These are phyloP conservation scores for Stagonosporopsis chrysanthemi DNA, from an alignment of 2,329 filamentous ascomycete species.

Conservation along the genomic window DNA sequence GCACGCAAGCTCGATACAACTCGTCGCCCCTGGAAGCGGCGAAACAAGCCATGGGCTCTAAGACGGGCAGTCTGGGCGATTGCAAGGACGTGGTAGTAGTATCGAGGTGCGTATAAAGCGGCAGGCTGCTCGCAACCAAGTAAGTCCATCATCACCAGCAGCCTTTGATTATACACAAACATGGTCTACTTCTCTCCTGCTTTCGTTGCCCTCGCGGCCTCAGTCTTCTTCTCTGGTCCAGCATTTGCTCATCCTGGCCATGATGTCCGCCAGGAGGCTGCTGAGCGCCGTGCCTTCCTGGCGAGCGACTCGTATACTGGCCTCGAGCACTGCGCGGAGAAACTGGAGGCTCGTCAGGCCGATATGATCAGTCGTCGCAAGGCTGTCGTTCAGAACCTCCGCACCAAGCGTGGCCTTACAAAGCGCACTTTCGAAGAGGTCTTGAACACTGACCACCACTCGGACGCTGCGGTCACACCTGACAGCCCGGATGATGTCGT, in stretches of 20 bases:
- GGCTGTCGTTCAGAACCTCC: slow-evolving; percentile 47
- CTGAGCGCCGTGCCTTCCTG: slow-evolving; percentile 29
- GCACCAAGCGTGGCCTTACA: slow-evolving; percentile 33
- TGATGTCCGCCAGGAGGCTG: slow-evolving; percentile 20
- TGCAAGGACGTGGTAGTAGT: neutral
- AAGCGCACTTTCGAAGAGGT: slow-evolving; percentile 27
- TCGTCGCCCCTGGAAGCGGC: neutral
- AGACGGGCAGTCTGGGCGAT: neutral
- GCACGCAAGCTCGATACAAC: neutral
- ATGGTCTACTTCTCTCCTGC: slow-evolving; percentile 19
- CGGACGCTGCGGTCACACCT: slow-evolving; percentile 24
- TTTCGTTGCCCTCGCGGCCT: slow-evolving; percentile 14
- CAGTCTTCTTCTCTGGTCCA: slow-evolving; percentile 5
- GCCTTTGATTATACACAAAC: neutral
- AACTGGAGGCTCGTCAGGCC: slow-evolving; percentile 44
- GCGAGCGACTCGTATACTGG: slow-evolving; percentile 43
- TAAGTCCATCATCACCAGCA: neutral
- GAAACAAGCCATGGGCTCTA: neutral
- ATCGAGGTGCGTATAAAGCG: slow-evolving; percentile 1
- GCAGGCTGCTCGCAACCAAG: neutral
- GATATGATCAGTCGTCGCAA: slow-evolving; percentile 48
- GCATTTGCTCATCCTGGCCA: slow-evolving; percentile 23
- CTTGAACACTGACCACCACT: slow-evolving; percentile 33
- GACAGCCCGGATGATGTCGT: slow-evolving; percentile 26
- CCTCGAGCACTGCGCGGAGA: slow-evolving; percentile 50